Evolutionary conservation across 768 basidiomycete genomes (phyloP).

Genomic region (Lactarius psammicola): DNA sequence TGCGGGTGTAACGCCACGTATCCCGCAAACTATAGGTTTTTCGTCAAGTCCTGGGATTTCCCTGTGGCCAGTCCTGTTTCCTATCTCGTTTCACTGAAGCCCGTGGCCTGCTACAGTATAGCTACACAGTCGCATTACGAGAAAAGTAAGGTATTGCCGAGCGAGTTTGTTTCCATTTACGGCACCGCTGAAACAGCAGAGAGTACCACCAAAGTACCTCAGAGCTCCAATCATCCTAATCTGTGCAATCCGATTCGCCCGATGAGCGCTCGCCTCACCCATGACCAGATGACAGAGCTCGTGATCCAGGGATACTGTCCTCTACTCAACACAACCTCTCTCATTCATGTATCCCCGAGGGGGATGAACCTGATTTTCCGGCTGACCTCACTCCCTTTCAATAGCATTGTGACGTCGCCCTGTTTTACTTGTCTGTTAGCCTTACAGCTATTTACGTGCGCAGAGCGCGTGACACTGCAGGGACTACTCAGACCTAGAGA

Average conservation of each 20-base stretch:
- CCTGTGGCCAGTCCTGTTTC: background rate
- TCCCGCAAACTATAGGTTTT: no score
- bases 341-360: background rate
- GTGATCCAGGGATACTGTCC: background rate
- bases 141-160: no score
- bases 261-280: background rate
- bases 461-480: background rate
- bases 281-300: no score
- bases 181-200: background rate
- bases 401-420: background rate
- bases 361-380: background rate
- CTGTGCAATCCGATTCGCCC: background rate
- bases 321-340: no score
- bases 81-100: background rate
- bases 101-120: no score
- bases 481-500: background rate
- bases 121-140: no score
- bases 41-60: background rate
- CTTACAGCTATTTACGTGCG: background rate
- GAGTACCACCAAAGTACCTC: background rate
- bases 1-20: background rate
- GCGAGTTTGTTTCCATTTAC: background rate
- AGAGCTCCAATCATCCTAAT: background rate
- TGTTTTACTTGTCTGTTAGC: background rate
- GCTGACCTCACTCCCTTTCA: background rate